Base-by-base conservation (phyloP, 495 filamentous ascomycete species). In the Penicillium odoratum region DNA sequence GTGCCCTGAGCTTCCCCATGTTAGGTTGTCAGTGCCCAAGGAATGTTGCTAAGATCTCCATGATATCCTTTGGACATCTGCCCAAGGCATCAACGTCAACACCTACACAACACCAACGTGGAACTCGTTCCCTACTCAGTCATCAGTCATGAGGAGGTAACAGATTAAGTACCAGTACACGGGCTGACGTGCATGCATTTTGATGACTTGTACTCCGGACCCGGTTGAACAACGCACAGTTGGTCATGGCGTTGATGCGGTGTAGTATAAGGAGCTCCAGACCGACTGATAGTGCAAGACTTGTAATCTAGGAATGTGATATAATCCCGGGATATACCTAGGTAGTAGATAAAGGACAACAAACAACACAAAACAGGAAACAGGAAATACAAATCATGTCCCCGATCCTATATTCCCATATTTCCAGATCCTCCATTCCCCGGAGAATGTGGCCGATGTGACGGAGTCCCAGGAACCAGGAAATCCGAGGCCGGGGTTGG, bases 111-210 rank as follows among this genome's bases (percentile, higher is more conserved):
- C 21, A 2, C 2, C 21, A 21, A 21, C 21, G 21, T 21, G 21
- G 21, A 21, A 21, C 21, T 21, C 2, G 21, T 21, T 21, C 21
- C 21, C 21, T 33, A 33, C 9, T 7, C 31, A 33, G n/a, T n/a
- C n/a, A n/a, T n/a, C n/a, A n/a, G n/a, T n/a, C n/a, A n/a, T 40
- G 5, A 15, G 6, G 36, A 16, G 38, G 38, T 40, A 5, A 40
- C 38, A 40, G 15, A 16, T 5, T 15, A 40, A 40, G 38, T 40
- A 40, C 38, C 38, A 40, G 44, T 29, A 25, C 44, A 33, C 26
- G 47, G 26, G 47, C 47, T 49, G 47, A 49, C 11, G 15, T 49
- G 47, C 47, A 49, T 49, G 47, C 47, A 49, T 49, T 46, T 3
- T 26, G 47, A 16, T 51, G 49, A 21, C 31, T 40, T 51, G 49